phyloP scores from a whole-genome alignment of 495 filamentous ascomycete species.

The Penicillium turbatum region DNA sequence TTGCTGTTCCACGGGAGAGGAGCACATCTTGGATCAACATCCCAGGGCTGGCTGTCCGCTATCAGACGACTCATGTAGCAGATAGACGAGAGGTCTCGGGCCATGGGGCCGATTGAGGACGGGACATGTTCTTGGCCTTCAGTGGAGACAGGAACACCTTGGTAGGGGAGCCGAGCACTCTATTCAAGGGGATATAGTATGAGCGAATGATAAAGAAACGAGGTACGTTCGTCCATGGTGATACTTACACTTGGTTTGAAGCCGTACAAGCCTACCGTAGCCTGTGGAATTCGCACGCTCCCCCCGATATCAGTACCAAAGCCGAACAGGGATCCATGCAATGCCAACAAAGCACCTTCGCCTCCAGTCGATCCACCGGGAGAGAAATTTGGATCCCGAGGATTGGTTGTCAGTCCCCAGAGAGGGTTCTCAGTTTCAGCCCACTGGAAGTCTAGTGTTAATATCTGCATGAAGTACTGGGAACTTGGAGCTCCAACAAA shows the following conservation, averaged over 20 bases:
- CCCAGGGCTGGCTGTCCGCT: constrained; percentile 38
- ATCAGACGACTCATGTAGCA: constrained; percentile 39
- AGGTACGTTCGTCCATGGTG: neutral
- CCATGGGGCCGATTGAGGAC: constrained; percentile 49
- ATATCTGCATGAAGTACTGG: neutral
- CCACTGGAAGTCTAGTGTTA: constrained; percentile 26
- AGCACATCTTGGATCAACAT: constrained; percentile 43
- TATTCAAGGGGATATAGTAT: constrained; percentile 12
- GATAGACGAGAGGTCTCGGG: constrained; percentile 39
- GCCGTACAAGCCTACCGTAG: constrained; percentile 50
- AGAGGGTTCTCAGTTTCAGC: constrained; percentile 53
- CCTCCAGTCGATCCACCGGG: constrained; percentile 62
- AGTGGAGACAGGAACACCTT: constrained; percentile 45
- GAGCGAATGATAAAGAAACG: neutral
- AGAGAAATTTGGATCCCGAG: constrained; percentile 43
- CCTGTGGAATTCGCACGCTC: constrained; percentile 53
- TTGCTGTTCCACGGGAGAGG: constrained; percentile 45
- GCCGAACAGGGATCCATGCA: constrained; percentile 59
- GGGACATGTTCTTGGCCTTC: constrained; percentile 54
- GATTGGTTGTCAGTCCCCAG: constrained; percentile 50
- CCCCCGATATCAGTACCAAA: constrained; percentile 65
- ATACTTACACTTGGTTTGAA: constrained; percentile 52
- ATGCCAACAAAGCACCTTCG: constrained; percentile 55
- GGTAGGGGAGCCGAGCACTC: constrained; percentile 45
- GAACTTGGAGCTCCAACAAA: constrained; percentile 14